Percentiles rank a stretch among this genome's conserved stretches.
Conservation (phyloP, 2,329 filamentous ascomycete species). For the Curvularia lunata region DNA sequence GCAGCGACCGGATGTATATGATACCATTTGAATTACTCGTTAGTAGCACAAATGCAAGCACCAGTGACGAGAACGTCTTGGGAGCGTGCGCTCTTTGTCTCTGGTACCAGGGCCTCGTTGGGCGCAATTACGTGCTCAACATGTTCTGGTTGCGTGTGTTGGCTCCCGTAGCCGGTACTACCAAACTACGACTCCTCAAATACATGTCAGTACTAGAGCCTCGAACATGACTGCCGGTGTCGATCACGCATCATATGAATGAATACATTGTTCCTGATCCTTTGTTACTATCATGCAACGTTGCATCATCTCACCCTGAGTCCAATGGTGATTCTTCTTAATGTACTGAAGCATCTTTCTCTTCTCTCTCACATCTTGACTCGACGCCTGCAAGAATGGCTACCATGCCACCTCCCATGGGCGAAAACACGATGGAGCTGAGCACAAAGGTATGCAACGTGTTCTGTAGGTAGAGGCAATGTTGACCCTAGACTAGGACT, state of each 20-base stretch:
- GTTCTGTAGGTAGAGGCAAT: background rate
- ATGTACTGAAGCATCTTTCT: background rate
- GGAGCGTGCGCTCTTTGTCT: background rate
- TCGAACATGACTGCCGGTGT: background rate
- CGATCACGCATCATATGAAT: background rate
- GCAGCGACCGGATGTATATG: background rate
- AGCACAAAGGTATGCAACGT: background rate
- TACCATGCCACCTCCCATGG: background rate
- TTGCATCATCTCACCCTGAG: background rate
- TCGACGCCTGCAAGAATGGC: background rate
- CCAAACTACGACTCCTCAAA: background rate
- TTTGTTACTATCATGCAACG: background rate
- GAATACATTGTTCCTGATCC: background rate
- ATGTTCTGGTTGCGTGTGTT: background rate
- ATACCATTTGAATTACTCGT: background rate
- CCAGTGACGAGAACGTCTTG: background rate
- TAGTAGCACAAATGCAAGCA: background rate
- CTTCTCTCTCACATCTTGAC: background rate
- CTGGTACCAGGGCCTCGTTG: constrained; percentile 2
- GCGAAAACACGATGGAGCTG: background rate
- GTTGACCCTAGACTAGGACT: background rate
- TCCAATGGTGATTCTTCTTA: background rate
- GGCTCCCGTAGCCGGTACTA: background rate
- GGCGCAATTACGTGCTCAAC: background rate
- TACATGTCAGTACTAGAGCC: background rate